Evolutionary conservation across 1,284 basidiomycete genomes (phyloP).

Genomic region (Vanrija humicola): DNA sequence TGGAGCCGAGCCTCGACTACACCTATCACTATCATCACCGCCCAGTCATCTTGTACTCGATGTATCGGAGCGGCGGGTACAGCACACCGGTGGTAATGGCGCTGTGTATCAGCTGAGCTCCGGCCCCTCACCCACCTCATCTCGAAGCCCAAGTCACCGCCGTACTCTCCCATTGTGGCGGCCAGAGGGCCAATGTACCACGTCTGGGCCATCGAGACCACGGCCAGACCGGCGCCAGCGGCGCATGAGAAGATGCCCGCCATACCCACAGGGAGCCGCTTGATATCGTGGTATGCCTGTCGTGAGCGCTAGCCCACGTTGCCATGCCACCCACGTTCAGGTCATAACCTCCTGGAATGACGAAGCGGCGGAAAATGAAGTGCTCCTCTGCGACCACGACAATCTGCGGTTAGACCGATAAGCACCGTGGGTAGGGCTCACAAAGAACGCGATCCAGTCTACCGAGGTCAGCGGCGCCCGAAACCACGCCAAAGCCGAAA

Average conservation of each 20-base stretch:
- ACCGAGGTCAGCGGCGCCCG: constrained; percentile 7
- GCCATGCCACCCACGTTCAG: constrained; percentile 43
- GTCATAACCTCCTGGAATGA: constrained; percentile 54
- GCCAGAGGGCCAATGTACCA: constrained; percentile 59
- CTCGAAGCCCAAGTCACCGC: constrained; percentile 61
- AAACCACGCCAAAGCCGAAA: constrained; percentile 51
- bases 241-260: constrained; percentile 56
- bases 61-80: not conserved
- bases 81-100: not conserved
- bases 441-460: constrained; percentile 17
- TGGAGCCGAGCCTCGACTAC: no score
- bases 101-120: constrained; percentile 1
- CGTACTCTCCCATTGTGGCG: constrained; percentile 50
- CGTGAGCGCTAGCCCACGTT: not conserved
- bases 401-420: constrained; percentile 27
- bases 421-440: not conserved
- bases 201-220: constrained; percentile 29
- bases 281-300: constrained; percentile 53
- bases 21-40: not conserved
- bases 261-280: constrained; percentile 56
- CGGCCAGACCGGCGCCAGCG: constrained; percentile 54
- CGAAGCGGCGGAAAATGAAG: constrained; percentile 55
- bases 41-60: constrained; percentile 1
- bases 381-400: constrained; percentile 60
- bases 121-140: constrained; percentile 31